A percentile compares a stretch with the other conserved stretches of the same genome.
Evolutionary conservation across 345 rosid species (phyloP).

Genomic region (Pistacia vera): DNA sequence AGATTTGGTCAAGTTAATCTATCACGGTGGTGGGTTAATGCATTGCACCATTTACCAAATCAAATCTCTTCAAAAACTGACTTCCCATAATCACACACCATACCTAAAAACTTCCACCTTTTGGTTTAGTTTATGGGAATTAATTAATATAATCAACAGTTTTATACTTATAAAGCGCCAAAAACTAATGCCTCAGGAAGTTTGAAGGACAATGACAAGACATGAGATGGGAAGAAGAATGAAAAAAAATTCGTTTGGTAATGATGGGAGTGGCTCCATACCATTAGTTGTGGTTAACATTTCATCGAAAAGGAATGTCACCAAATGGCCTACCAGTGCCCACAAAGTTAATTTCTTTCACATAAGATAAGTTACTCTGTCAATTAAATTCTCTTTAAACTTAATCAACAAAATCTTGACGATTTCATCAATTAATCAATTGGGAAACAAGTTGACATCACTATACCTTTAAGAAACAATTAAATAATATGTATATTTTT

Average conservation of each 20-base stretch:
- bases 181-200: neutral
- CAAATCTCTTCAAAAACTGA: neutral
- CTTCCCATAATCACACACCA: no score
- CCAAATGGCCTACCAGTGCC: conserved; percentile 10
- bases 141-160: neutral
- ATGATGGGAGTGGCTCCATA: neutral
- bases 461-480: neutral
- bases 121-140: no score
- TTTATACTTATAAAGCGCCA: neutral
- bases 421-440: no score
- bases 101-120: no score
- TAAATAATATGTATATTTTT: neutral
- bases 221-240: neutral
- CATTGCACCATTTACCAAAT: neutral
- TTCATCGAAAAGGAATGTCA: conserved; percentile 9
- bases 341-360: conserved; percentile 4
- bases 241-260: neutral
- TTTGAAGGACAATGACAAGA: conserved; percentile 9
- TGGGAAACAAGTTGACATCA: neutral
- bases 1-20: neutral
- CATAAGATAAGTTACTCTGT: neutral
- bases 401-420: no score
- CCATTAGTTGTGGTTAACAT: neutral
- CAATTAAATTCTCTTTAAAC: neutral
- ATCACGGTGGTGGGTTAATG: neutral